Percentiles rank a stretch among this genome's conserved stretches.
phyloP scores from a whole-genome alignment of 129 eudicot genomes.

The carrot (Daucus carota) region DH1_v3.0 NC_030386.2:23447001-23447500 shows the following conservation, averaged over 20 bases:
- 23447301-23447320: slow-evolving; percentile 8
- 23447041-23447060: slow-evolving; percentile 8
- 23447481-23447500: slow-evolving; percentile 16
- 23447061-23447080: slow-evolving; percentile 8
- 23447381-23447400: slow-evolving; percentile 12
- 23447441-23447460: slow-evolving; percentile 20
- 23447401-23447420: slow-evolving; percentile 11
- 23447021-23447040: slow-evolving; percentile 9
- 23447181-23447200: slow-evolving; percentile 4
- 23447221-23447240: slow-evolving; percentile 7
- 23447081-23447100: slow-evolving; percentile 6
- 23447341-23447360: slow-evolving; percentile 9
- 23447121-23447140: slow-evolving; percentile 10
- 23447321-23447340: background rate
- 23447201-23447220: slow-evolving; percentile 8
- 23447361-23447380: slow-evolving; percentile 14
- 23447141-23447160: slow-evolving; percentile 5
- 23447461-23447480: slow-evolving; percentile 22
- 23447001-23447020: slow-evolving; percentile 7
- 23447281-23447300: slow-evolving; percentile 3
- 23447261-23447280: slow-evolving; percentile 8
- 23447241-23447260: slow-evolving; percentile 5
- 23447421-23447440: slow-evolving; percentile 13
- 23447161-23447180: slow-evolving; percentile 10
- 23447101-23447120: slow-evolving; percentile 10